Evolutionary conservation across 805 yeast species (phyloP).

Genomic region (Candida dajiaensis): DNA sequence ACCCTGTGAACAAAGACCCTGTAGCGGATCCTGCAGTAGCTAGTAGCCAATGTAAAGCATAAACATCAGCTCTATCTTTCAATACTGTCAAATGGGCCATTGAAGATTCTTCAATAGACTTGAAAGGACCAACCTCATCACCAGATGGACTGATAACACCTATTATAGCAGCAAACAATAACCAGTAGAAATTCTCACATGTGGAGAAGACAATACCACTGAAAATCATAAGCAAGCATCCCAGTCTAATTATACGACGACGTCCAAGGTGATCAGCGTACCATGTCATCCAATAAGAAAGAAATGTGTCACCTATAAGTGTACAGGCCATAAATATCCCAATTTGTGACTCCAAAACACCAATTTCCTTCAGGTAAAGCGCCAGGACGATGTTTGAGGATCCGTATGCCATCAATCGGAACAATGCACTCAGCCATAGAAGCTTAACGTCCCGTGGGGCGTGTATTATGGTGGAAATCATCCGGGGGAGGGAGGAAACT

Average conservation of each 20-base stretch:
- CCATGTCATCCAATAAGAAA: constrained; percentile 72
- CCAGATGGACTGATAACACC: constrained; percentile 91
- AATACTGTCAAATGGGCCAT: constrained; percentile 73
- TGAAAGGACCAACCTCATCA: constrained; percentile 87
- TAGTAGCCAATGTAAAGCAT: constrained; percentile 66
- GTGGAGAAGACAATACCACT: constrained; percentile 65
- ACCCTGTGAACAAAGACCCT: constrained; percentile 65
- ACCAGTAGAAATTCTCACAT: constrained; percentile 43
- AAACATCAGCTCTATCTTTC: constrained; percentile 60
- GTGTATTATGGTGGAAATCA: not conserved
- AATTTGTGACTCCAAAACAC: constrained; percentile 49
- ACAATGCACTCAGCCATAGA: constrained; percentile 62
- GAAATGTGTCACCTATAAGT: constrained; percentile 66
- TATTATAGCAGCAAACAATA: constrained; percentile 65
- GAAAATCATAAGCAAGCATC: constrained; percentile 59
- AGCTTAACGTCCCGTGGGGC: constrained; percentile 46
- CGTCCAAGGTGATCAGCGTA: constrained; percentile 70
- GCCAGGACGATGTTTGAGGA: constrained; percentile 75
- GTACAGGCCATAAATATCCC: constrained; percentile 83
- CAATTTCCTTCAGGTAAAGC: constrained; percentile 51
- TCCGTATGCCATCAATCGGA: constrained; percentile 72
- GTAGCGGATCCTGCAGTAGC: constrained; percentile 69
- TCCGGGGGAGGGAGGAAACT: too few species aligned
- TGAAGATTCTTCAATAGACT: constrained; percentile 77
- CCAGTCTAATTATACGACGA: constrained; percentile 53